Percentiles rank a stretch among this genome's conserved stretches.
Conservation (phyloP, 2,329 filamentous ascomycete species). For the Aureobasidium sp. region DNA sequence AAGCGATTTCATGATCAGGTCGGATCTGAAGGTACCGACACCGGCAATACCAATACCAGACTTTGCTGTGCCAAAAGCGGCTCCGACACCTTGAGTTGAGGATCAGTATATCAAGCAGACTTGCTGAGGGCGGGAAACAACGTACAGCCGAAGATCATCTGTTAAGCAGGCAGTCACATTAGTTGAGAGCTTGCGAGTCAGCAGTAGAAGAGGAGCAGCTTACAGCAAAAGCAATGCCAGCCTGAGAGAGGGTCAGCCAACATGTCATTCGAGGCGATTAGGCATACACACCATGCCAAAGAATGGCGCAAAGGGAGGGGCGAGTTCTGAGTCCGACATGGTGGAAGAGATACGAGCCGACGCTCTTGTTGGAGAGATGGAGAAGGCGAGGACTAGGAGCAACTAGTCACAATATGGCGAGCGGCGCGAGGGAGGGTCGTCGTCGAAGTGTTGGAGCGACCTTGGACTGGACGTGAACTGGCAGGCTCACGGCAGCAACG, state of each 20-base stretch:
- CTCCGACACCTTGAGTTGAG: conserved; percentile 51
- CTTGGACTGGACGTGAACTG: neutral
- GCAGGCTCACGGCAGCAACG: neutral
- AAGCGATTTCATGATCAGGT: conserved; percentile 88
- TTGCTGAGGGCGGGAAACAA: conserved; percentile 3
- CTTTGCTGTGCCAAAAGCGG: conserved; percentile 81
- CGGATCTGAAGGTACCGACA: conserved; percentile 74
- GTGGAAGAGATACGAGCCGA: conserved; percentile 19
- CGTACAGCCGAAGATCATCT: conserved; percentile 78
- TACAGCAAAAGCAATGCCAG: conserved; percentile 64
- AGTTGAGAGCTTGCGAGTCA: neutral
- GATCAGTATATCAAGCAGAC: conserved; percentile 21
- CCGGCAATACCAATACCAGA: conserved; percentile 82
- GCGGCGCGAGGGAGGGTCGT: neutral
- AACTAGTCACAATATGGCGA: neutral
- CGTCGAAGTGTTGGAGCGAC: neutral
- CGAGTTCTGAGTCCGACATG: conserved; percentile 44
- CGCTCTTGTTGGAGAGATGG: neutral
- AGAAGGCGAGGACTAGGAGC: neutral
- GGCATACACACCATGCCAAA: conserved; percentile 66
- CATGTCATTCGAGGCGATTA: conserved; percentile 15
- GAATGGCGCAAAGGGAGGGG: conserved; percentile 79
- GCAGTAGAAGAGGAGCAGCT: conserved; percentile 19
- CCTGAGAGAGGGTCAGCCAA: conserved; percentile 42
- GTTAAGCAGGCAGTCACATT: neutral